A percentile compares a stretch with the other conserved stretches of the same genome.
These are phyloP conservation scores for Austroboletus olivaceoglutinosus DNA, from an alignment of 1,284 basidiomycete genomes.

Conservation along the genomic window DNA sequence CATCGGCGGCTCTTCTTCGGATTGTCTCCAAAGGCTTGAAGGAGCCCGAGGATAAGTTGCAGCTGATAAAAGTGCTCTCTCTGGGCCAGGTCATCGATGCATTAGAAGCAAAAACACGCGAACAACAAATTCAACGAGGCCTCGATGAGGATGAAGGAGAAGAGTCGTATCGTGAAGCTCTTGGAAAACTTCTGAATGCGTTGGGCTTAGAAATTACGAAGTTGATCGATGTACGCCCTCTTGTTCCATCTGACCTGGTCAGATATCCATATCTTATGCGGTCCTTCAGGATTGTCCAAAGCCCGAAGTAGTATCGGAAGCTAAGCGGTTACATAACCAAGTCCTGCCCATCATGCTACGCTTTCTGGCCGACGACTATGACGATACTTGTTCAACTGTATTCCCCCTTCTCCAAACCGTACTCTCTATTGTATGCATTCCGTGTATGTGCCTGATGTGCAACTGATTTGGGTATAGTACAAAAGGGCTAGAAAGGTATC, in stretches of 20 bases:
- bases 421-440: slow-evolving; percentile 61
- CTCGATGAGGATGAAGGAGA: slow-evolving; percentile 72
- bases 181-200: slow-evolving; percentile 84
- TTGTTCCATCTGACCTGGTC: slow-evolving; percentile 2
- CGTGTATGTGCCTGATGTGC: background rate
- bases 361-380: slow-evolving; percentile 88
- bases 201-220: slow-evolving; percentile 85
- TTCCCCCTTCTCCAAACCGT: slow-evolving; percentile 79
- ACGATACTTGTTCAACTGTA: slow-evolving; percentile 83
- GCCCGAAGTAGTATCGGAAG: slow-evolving; percentile 66
- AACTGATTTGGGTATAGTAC: slow-evolving; percentile 49
- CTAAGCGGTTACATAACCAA: slow-evolving; percentile 65
- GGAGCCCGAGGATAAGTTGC: slow-evolving; percentile 86
- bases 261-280: slow-evolving; percentile 10
- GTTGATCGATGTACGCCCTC: slow-evolving; percentile 64
- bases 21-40: slow-evolving; percentile 94
- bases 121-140: slow-evolving; percentile 64
- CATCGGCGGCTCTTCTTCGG: slow-evolving; percentile 76
- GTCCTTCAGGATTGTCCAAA: slow-evolving; percentile 55
- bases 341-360: slow-evolving; percentile 81
- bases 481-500: slow-evolving; percentile 74
- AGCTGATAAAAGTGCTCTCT: slow-evolving; percentile 88
- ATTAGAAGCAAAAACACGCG: slow-evolving; percentile 74
- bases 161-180: slow-evolving; percentile 84
- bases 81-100: slow-evolving; percentile 78